phyloP scores from a whole-genome alignment of 2,329 filamentous ascomycete genomes.

The Colletotrichum phormii region DNA sequence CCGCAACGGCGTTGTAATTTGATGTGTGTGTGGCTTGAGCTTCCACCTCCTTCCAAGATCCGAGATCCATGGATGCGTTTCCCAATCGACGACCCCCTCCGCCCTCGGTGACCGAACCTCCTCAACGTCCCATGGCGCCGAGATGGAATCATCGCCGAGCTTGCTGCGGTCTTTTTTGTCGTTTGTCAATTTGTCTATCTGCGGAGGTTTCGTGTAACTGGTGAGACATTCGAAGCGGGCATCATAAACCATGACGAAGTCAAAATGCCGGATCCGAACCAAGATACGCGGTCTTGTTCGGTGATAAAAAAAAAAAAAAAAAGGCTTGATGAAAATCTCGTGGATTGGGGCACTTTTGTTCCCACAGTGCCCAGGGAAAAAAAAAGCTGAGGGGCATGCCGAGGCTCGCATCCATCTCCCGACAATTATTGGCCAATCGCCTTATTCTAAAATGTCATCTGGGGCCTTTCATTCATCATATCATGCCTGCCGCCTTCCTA shows the following conservation, averaged over 20 bases:
- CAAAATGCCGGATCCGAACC: not conserved
- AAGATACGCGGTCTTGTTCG: not conserved
- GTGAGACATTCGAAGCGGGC: not conserved
- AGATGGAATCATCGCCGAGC: constrained; percentile 18
- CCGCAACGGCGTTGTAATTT: not conserved
- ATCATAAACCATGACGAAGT: not conserved
- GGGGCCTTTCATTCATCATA: not conserved
- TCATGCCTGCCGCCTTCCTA: constrained; percentile 4
- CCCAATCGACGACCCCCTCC: not conserved
- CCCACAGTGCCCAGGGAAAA: not conserved
- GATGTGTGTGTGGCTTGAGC: not conserved
- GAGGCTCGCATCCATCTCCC: not conserved
- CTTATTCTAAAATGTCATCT: constrained; percentile 3
- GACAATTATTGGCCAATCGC: constrained; percentile 11
- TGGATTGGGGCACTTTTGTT: not conserved
- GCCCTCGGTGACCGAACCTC: constrained; percentile 19
- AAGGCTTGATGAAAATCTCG: not conserved
- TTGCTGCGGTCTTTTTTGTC: not conserved
- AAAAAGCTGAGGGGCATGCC: not conserved
- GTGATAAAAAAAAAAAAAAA: not conserved
- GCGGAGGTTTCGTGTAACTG: not conserved
- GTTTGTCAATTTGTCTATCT: not conserved
- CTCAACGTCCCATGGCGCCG: not conserved
- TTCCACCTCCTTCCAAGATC: not conserved
- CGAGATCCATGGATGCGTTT: not conserved